Evolutionary conservation across 768 basidiomycete species (phyloP).

Genomic region (Tulasnella calospora): DNA sequence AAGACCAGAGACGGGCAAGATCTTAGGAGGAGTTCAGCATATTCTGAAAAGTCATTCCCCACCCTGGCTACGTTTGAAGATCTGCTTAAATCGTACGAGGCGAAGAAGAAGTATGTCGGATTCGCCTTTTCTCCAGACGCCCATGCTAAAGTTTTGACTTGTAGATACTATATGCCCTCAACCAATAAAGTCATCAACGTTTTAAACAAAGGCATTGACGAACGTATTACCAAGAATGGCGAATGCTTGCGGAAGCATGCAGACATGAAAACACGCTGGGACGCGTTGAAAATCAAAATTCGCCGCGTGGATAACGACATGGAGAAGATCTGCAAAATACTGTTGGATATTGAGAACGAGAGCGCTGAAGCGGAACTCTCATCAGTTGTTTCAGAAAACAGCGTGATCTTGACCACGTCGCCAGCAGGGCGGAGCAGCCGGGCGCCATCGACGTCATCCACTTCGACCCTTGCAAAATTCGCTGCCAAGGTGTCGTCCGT

Average conservation of each 20-base stretch:
- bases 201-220: slow-evolving; percentile 88
- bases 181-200: slow-evolving; percentile 88
- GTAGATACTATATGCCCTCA: slow-evolving; percentile 90
- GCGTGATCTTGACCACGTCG: not conserved
- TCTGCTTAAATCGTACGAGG: slow-evolving; percentile 71
- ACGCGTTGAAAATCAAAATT: slow-evolving; percentile 72
- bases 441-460: slow-evolving; percentile 17
- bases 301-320: slow-evolving; percentile 75
- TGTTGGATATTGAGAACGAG: slow-evolving; percentile 47
- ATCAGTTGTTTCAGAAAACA: slow-evolving; percentile 9
- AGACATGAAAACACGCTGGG: slow-evolving; percentile 85
- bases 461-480: slow-evolving; percentile 58
- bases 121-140: slow-evolving; percentile 27
- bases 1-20: not conserved
- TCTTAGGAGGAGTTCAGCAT: slow-evolving; percentile 6
- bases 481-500: slow-evolving; percentile 57
- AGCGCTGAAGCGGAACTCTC: slow-evolving; percentile 59
- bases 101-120: slow-evolving; percentile 72
- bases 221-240: slow-evolving; percentile 93
- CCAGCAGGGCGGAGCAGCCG: slow-evolving; percentile 5
- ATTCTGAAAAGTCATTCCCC: slow-evolving; percentile 10
- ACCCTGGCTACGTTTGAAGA: slow-evolving; percentile 18
- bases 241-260: slow-evolving; percentile 86
- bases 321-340: slow-evolving; percentile 59
- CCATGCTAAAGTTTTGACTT: not conserved